Evolutionary conservation across 805 yeast species (phyloP).

Genomic region (Yarrowia sp.): DNA sequence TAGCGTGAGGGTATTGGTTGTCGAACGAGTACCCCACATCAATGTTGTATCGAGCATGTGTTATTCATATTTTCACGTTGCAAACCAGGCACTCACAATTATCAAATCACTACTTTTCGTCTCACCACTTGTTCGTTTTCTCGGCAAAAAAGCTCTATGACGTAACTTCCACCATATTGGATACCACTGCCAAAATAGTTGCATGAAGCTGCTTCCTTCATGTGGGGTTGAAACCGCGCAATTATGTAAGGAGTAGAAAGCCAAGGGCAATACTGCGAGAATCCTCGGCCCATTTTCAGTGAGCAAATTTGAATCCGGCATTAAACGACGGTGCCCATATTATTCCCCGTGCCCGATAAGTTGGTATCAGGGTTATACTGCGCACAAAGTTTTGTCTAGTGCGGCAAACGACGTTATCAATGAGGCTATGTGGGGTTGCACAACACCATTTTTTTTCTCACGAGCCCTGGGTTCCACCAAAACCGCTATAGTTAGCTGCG

Average conservation of each 20-base stretch:
- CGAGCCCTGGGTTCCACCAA: not conserved
- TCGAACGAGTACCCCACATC: too few relatives aligned
- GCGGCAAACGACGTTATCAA: slow-evolving; percentile 7
- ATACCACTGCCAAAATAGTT: not conserved
- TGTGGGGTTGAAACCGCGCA: slow-evolving; percentile 20
- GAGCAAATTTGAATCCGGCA: not conserved
- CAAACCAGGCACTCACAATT: not conserved
- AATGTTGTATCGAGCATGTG: too few relatives aligned
- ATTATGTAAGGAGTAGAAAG: not conserved
- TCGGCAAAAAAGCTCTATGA: not conserved
- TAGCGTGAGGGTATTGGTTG: too few relatives aligned
- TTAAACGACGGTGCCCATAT: not conserved
- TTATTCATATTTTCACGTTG: too few relatives aligned
- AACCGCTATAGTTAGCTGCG: not conserved
- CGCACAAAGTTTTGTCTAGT: slow-evolving; percentile 5
- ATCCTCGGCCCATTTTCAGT: not conserved
- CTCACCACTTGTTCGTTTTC: not conserved
- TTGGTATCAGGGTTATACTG: slow-evolving; percentile 24
- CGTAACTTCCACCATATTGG: not conserved
- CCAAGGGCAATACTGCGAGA: not conserved
- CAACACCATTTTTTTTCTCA: not conserved
- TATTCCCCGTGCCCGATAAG: not conserved
- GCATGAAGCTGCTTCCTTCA: slow-evolving; percentile 17
- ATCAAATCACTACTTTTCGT: not conserved
- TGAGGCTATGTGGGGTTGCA: slow-evolving; percentile 13